These are phyloP conservation scores for Mortierella sp. DNA, from an alignment of 371 early-diverging fungal species.

Conservation along the genomic window DNA sequence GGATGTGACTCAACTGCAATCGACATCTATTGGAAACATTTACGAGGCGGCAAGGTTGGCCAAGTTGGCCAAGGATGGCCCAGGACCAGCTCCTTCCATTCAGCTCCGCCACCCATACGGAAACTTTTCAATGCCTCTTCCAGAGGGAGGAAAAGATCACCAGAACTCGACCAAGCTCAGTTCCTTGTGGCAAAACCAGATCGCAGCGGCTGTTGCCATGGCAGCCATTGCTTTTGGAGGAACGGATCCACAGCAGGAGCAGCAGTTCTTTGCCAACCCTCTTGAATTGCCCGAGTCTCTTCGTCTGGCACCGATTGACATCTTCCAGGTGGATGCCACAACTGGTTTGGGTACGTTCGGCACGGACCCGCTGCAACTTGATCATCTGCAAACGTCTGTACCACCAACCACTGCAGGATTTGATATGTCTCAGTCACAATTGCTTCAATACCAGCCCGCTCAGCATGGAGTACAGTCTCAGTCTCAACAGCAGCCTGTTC, in stretches of 20 bases:
- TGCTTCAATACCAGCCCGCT: slow-evolving; percentile 17
- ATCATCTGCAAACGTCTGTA: slow-evolving; percentile 6
- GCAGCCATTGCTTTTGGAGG: slow-evolving; percentile 53
- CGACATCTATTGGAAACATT: slow-evolving; percentile 48
- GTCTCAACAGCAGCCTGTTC: slow-evolving; percentile 10
- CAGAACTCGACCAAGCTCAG: slow-evolving; percentile 45
- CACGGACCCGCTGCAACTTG: slow-evolving; percentile 13
- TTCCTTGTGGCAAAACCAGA: slow-evolving; percentile 50
- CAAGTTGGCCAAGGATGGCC: slow-evolving; percentile 51
- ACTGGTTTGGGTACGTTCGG: slow-evolving; percentile 17
- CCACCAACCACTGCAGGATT: slow-evolving; percentile 8
- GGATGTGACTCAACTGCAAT: slow-evolving; percentile 47
- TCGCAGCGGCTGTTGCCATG: slow-evolving; percentile 51
- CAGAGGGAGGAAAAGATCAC: slow-evolving; percentile 27
- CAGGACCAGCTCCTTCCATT: slow-evolving; percentile 50
- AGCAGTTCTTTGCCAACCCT: slow-evolving; percentile 53
- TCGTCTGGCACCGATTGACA: slow-evolving; percentile 44
- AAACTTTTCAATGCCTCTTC: slow-evolving; percentile 52
- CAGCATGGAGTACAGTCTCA: slow-evolving; percentile 3
- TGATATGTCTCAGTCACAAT: slow-evolving; percentile 13
- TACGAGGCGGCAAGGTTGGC: slow-evolving; percentile 51
- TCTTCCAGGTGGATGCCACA: slow-evolving; percentile 31
- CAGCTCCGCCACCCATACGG: slow-evolving; percentile 53
- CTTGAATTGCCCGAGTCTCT: slow-evolving; percentile 47
- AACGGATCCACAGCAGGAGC: slow-evolving; percentile 51